phyloP scores from a whole-genome alignment of 805 yeast species.

The Myxozyma udenii region DNA sequence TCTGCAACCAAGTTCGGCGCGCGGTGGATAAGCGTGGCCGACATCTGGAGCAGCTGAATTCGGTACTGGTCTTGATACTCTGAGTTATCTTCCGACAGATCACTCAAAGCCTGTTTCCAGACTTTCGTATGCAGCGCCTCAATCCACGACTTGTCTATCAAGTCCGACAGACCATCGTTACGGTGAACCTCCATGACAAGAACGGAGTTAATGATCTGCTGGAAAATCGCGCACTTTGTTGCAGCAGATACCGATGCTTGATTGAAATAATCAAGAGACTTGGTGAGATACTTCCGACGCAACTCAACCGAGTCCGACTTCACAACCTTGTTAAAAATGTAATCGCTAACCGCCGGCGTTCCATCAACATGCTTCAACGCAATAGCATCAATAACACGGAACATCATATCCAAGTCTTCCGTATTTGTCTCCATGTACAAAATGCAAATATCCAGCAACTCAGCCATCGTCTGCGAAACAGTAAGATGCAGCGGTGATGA shows the following conservation, averaged over 20 bases:
- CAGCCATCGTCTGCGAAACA: slow-evolving; percentile 63
- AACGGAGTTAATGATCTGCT: slow-evolving; percentile 61
- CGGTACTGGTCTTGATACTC: slow-evolving; percentile 73
- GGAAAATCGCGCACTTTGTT: slow-evolving; percentile 61
- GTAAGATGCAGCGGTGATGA: slow-evolving; percentile 65
- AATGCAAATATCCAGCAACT: slow-evolving; percentile 53
- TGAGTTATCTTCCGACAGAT: slow-evolving; percentile 52
- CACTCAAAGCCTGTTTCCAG: slow-evolving; percentile 58
- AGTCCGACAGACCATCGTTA: slow-evolving; percentile 47
- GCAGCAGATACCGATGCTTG: slow-evolving; percentile 46
- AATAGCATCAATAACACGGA: slow-evolving; percentile 46
- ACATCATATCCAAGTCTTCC: slow-evolving; percentile 40
- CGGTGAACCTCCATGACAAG: slow-evolving; percentile 56
- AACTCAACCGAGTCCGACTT: slow-evolving; percentile 46
- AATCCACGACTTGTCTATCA: slow-evolving; percentile 59
- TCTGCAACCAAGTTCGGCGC: slow-evolving; percentile 59
- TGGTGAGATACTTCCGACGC: slow-evolving; percentile 52
- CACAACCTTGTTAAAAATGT: slow-evolving; percentile 56
- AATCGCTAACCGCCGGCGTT: slow-evolving; percentile 52
- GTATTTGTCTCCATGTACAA: slow-evolving; percentile 39
- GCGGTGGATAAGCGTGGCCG: slow-evolving; percentile 70
- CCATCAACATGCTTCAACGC: slow-evolving; percentile 48
- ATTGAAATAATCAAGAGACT: slow-evolving; percentile 51
- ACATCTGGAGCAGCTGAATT: slow-evolving; percentile 73
- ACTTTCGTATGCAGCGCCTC: slow-evolving; percentile 56